Conservation (phyloP, 2,329 filamentous ascomycete genomes). For the Aureobasidium sp. region DNA sequence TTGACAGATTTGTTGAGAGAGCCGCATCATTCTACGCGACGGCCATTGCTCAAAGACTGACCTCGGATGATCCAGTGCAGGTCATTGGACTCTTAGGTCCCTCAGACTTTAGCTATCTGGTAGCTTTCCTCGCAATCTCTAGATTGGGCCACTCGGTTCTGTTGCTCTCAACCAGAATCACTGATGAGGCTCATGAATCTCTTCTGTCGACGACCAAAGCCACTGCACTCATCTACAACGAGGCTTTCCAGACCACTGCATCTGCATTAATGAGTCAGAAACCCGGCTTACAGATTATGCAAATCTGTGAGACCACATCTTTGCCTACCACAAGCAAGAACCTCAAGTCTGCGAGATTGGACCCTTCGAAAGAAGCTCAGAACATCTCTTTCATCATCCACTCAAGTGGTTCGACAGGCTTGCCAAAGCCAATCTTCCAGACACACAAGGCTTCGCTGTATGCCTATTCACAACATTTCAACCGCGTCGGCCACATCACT, state of each 20-base stretch:
- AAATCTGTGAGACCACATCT: conserved; percentile 16
- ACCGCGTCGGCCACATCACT: conserved; percentile 42
- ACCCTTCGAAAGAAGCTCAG: conserved; percentile 18
- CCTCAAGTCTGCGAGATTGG: not conserved
- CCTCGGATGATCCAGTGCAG: conserved; percentile 15
- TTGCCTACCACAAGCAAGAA: not conserved
- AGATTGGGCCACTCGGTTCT: conserved; percentile 46
- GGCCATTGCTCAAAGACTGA: conserved; percentile 14
- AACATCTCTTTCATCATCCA: conserved; percentile 35
- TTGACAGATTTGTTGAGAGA: conserved; percentile 15
- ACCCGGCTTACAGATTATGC: conserved; percentile 20
- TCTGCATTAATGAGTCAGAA: conserved; percentile 16
- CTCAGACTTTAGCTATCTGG: conserved; percentile 45
- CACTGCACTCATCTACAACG: conserved; percentile 16
- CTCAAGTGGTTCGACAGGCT: conserved; percentile 47
- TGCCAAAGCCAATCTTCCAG: conserved; percentile 53
- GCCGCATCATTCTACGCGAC: conserved; percentile 16
- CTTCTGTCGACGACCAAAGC: conserved; percentile 34
- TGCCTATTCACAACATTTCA: conserved; percentile 36
- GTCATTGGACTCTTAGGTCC: conserved; percentile 42
- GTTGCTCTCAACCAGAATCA: conserved; percentile 44
- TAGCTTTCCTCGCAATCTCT: conserved; percentile 43
- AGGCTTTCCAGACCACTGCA: conserved; percentile 14
- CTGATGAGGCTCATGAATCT: conserved; percentile 40
- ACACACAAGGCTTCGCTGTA: conserved; percentile 40